Conservation (phyloP, 148 eudicot genomes). For the Chenopodium album region DNA sequence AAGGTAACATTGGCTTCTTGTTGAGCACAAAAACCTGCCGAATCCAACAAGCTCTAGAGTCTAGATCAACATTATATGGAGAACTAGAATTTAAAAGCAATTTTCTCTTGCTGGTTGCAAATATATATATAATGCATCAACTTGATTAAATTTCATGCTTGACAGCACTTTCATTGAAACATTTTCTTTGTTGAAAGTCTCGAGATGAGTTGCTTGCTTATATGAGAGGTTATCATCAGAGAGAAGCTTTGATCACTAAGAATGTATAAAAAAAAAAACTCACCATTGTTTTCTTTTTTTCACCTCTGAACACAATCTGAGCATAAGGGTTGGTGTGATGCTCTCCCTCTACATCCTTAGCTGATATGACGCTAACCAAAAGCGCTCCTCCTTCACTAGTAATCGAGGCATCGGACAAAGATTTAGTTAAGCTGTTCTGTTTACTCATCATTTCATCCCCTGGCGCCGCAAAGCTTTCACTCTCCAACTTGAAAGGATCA, state of each 20-base stretch:
- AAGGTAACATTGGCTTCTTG: not conserved
- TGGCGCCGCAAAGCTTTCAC: slow-evolving; percentile 34
- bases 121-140: not conserved
- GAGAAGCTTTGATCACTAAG: not conserved
- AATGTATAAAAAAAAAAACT: not conserved
- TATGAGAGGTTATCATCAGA: not conserved
- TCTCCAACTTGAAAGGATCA: slow-evolving; percentile 65
- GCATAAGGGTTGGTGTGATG: slow-evolving; percentile 74
- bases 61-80: not conserved
- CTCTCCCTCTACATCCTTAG: slow-evolving; percentile 74
- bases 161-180: not conserved
- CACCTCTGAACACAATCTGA: slow-evolving; percentile 63
- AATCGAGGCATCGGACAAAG: slow-evolving; percentile 29
- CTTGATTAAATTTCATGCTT: not conserved
- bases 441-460: slow-evolving; percentile 23
- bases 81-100: not conserved
- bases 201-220: not conserved
- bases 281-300: slow-evolving; percentile 73
- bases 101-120: not conserved
- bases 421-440: slow-evolving; percentile 29
- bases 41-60: not conserved
- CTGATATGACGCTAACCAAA: slow-evolving; percentile 61
- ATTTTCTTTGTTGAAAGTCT: too few relatives aligned
- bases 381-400: slow-evolving; percentile 67
- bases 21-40: not conserved